Base-by-base conservation (phyloP, 306 rosid genomes). In the Crotalaria pallida region DNA sequence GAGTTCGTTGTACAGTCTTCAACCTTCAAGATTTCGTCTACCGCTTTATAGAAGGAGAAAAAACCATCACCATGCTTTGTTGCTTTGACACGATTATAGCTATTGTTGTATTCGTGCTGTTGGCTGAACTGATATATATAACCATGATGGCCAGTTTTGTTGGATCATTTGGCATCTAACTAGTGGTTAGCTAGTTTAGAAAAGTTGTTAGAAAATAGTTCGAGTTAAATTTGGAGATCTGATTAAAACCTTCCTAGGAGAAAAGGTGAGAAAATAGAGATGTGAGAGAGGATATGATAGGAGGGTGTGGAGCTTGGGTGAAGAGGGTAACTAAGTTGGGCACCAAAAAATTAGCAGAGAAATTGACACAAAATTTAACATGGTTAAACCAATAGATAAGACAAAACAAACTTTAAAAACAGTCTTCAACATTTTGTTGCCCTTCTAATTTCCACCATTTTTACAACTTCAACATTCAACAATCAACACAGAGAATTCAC, bases 81-180 rank as follows among this genome's bases (percentile, higher is more conserved):
- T 62, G 51, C 57, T 51, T 53, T 51, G 52, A 53, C 3, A 52
- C 45, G 7, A 50, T 60, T 29, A 47, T 22, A 38, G 19, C 55
- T 68, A 48, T 44, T 69, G 51, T 29, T 33, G 22, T 50, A 10
- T 73, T 60, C 65, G 71, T 65, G 50, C 11, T 29, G 52, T 58
- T 50, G 65, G 43, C n/a, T 52, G 18, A 45, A 45, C 56, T 36
- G 53, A 40, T 71, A 15, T 27, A 29, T 71, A 15, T 27, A 12
- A n/a, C 23, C 36, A 10, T 67, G 9, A 45, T 68, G 36, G 29
- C 38, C 26, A 58, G 22, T 45, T 36, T 61, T 47, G 23, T 82
- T 60, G 65, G 61, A 55, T 55, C 43, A 40, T 45, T 24, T 57
- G 61, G 77, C 36, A 33, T 65, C 61, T 26, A 23, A 24, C 13